Evolutionary conservation across 2,329 filamentous ascomycete species (phyloP).

Genomic region (Cladophialophora psammophila): DNA sequence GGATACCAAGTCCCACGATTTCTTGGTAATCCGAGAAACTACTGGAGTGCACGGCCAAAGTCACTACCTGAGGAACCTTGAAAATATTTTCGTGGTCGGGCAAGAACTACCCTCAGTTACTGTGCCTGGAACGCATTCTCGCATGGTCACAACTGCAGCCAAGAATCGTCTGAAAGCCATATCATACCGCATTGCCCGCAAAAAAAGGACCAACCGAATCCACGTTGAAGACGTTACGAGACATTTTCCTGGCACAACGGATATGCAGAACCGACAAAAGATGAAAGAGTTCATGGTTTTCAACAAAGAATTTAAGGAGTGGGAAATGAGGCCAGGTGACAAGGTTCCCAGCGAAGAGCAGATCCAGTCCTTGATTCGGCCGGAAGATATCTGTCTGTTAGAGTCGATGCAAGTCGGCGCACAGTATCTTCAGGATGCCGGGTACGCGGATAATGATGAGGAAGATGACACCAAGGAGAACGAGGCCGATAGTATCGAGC

Average conservation of each 20-base stretch:
- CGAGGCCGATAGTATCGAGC: conserved; percentile 77
- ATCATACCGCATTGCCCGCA: conserved; percentile 84
- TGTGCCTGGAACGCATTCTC: conserved; percentile 89
- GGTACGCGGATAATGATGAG: conserved; percentile 75
- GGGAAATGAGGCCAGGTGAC: conserved; percentile 78
- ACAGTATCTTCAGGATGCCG: conserved; percentile 88
- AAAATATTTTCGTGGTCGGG: conserved; percentile 88
- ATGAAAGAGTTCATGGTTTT: conserved; percentile 96
- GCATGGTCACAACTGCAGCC: conserved; percentile 94
- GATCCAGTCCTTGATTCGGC: conserved; percentile 87
- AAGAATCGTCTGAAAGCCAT: conserved; percentile 98
- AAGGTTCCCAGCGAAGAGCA: conserved; percentile 79
- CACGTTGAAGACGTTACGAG: conserved; percentile 85
- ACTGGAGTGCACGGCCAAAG: conserved; percentile 78
- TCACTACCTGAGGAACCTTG: conserved; percentile 87
- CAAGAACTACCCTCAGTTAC: conserved; percentile 93
- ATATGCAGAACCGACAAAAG: conserved; percentile 95
- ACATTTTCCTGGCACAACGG: conserved; percentile 90
- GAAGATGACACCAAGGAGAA: conserved; percentile 63
- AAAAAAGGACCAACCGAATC: conserved; percentile 72
- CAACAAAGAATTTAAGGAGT: conserved; percentile 85
- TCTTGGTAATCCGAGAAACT: conserved; percentile 81
- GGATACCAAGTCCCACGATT: conserved; percentile 77
- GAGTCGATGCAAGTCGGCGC: conserved; percentile 97
- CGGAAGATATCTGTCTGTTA: conserved; percentile 91